Conservation (phyloP, 768 basidiomycete species). For the Ramaria sp. region DNA sequence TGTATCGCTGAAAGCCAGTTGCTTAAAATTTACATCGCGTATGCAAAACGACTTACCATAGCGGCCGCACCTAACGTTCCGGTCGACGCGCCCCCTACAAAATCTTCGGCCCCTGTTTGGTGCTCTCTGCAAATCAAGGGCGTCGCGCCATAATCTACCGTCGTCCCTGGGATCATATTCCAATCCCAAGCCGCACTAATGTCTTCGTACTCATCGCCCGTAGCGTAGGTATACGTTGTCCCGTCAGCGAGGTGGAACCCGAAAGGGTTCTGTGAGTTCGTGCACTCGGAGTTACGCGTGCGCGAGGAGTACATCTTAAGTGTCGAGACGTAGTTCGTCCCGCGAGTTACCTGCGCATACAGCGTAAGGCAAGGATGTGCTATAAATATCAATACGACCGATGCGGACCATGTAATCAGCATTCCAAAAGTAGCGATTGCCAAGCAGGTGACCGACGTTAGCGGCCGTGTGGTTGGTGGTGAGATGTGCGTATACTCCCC, state of each 20-base stretch:
- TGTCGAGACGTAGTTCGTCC: conserved; percentile 44
- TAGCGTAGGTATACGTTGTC: conserved; percentile 48
- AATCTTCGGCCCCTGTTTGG: conserved; percentile 36
- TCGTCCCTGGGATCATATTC: conserved; percentile 67
- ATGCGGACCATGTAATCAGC: conserved; percentile 56
- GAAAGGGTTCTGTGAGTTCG: conserved; percentile 50
- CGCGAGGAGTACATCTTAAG: conserved; percentile 52
- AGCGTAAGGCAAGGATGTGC: not conserved
- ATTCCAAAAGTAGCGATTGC: conserved; percentile 55
- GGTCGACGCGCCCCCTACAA: conserved; percentile 58
- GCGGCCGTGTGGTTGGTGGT: conserved; percentile 27
- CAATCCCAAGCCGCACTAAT: conserved; percentile 68
- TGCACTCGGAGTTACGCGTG: conserved; percentile 52
- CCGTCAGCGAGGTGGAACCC: conserved; percentile 68
- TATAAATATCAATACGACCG: not conserved
- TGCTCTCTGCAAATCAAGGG: conserved; percentile 33
- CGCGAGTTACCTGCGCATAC: conserved; percentile 44
- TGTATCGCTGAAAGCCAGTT: conserved; percentile 36
- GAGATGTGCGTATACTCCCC: conserved; percentile 28
- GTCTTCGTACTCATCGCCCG: conserved; percentile 63
- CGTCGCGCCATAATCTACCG: conserved; percentile 51
- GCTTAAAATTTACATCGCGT: no score
- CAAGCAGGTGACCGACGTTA: conserved; percentile 41
- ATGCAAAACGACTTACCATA: conserved; percentile 33
- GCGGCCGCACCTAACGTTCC: conserved; percentile 44